Conservation (phyloP, 345 rosid species). For the Theobroma cacao region DNA sequence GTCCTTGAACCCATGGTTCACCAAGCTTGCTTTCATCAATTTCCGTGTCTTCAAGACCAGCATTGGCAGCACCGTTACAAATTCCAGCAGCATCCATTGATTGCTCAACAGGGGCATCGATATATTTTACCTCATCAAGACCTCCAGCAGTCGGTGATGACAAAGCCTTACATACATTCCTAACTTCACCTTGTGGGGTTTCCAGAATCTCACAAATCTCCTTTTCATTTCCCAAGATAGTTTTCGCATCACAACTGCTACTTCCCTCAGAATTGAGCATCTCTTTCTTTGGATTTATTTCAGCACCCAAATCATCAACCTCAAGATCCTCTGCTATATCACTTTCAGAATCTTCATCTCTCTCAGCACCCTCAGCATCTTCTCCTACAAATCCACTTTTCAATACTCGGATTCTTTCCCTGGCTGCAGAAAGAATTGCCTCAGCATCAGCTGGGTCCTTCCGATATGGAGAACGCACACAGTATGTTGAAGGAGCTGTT, state of each 20-base stretch:
- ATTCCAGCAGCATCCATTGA: slow-evolving; percentile 25
- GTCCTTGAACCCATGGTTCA: slow-evolving; percentile 84
- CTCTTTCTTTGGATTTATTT: slow-evolving; percentile 42
- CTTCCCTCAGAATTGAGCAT: slow-evolving; percentile 27
- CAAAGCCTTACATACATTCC: slow-evolving; percentile 25
- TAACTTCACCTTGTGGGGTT: slow-evolving; percentile 33
- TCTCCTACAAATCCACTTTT: slow-evolving; percentile 61
- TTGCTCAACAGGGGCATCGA: slow-evolving; percentile 22
- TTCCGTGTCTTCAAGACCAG: slow-evolving; percentile 40
- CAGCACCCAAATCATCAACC: slow-evolving; percentile 54
- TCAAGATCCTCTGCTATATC: slow-evolving; percentile 79
- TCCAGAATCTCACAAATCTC: slow-evolving; percentile 18
- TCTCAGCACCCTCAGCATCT: slow-evolving; percentile 85
- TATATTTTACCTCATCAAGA: slow-evolving; percentile 21
- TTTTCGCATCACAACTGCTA: slow-evolving; percentile 13
- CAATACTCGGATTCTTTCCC: slow-evolving; percentile 64
- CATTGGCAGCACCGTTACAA: slow-evolving; percentile 17
- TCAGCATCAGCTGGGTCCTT: slow-evolving; percentile 72
- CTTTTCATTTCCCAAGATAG: slow-evolving; percentile 38
- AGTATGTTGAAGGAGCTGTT: slow-evolving; percentile 91
- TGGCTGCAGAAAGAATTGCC: slow-evolving; percentile 70
- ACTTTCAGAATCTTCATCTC: slow-evolving; percentile 86
- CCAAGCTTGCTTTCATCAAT: slow-evolving; percentile 68
- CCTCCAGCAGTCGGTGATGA: slow-evolving; percentile 33
- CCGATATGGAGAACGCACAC: slow-evolving; percentile 78